These are phyloP conservation scores for Myxozyma lipomycoides DNA, from an alignment of 805 yeast species.

Conservation along the genomic window DNA sequence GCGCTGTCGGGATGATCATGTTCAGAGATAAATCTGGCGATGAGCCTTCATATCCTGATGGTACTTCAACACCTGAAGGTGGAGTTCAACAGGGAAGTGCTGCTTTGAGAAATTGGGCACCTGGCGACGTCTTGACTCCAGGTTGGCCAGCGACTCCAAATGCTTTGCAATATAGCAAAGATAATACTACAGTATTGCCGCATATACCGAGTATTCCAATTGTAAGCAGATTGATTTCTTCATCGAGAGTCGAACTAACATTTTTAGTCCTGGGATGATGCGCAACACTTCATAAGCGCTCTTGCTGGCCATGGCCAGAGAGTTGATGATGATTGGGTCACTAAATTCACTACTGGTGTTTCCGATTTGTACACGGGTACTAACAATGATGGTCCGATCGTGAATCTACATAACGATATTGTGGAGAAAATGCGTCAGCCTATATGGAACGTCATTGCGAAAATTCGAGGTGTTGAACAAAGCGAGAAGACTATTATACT, in stretches of 20 bases:
- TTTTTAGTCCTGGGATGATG: slow-evolving; percentile 60
- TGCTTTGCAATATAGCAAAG: slow-evolving; percentile 43
- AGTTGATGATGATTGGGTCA: slow-evolving; percentile 20
- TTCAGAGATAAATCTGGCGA: slow-evolving; percentile 64
- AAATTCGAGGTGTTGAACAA: slow-evolving; percentile 47
- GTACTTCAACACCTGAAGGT: slow-evolving; percentile 72
- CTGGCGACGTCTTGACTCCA: slow-evolving; percentile 79
- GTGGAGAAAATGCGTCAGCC: slow-evolving; percentile 63
- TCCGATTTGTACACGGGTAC: slow-evolving; percentile 1
- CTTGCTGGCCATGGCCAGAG: slow-evolving; percentile 42
- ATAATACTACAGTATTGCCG: slow-evolving; percentile 47
- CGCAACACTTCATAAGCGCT: slow-evolving; percentile 42
- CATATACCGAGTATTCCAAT: slow-evolving; percentile 73
- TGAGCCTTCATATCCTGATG: slow-evolving; percentile 61
- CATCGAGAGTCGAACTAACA: background rate
- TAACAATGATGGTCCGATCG: slow-evolving; percentile 11
- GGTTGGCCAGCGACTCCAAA: slow-evolving; percentile 51
- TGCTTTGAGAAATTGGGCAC: slow-evolving; percentile 54
- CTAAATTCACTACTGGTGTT: slow-evolving; percentile 13
- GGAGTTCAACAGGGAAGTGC: slow-evolving; percentile 75
- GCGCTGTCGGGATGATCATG: slow-evolving; percentile 62
- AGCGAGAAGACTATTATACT: slow-evolving; percentile 52
- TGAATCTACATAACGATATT: slow-evolving; percentile 8
- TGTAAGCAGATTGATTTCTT: background rate
- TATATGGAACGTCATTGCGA: slow-evolving; percentile 60